These are phyloP conservation scores for Tritrichomonas musculus DNA, from an alignment of 208 protist genomes.

Conservation along the genomic window DNA sequence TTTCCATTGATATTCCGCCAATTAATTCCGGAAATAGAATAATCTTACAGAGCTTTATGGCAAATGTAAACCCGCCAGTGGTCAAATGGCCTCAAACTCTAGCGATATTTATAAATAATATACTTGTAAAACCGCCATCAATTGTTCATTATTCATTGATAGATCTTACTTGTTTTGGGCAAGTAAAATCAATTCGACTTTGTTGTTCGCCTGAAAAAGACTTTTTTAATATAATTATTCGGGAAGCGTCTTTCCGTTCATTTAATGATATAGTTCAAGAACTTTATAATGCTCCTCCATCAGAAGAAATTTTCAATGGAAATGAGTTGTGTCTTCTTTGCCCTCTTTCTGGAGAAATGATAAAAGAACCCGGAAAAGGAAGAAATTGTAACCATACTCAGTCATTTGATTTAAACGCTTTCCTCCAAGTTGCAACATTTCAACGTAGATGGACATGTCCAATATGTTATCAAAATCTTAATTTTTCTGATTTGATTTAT, in stretches of 20 bases:
- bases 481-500: too few species aligned
- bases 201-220: background rate
- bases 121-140: background rate
- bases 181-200: background rate
- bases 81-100: background rate
- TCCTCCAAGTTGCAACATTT: background rate
- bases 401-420: background rate
- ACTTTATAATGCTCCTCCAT: background rate
- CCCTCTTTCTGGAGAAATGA: background rate
- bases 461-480: background rate
- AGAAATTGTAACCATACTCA: background rate
- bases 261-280: background rate
- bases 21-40: background rate
- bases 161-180: background rate
- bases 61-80: background rate
- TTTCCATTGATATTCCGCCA: background rate
- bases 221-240: background rate
- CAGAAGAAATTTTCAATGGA: background rate
- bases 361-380: background rate
- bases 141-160: background rate
- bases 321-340: background rate
- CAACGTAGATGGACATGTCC: background rate
- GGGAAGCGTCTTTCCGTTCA: background rate
- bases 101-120: background rate
- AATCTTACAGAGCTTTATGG: background rate